Base-by-base conservation (phyloP, 2,329 filamentous ascomycete genomes). In the Colletotrichum falcatum region DNA sequence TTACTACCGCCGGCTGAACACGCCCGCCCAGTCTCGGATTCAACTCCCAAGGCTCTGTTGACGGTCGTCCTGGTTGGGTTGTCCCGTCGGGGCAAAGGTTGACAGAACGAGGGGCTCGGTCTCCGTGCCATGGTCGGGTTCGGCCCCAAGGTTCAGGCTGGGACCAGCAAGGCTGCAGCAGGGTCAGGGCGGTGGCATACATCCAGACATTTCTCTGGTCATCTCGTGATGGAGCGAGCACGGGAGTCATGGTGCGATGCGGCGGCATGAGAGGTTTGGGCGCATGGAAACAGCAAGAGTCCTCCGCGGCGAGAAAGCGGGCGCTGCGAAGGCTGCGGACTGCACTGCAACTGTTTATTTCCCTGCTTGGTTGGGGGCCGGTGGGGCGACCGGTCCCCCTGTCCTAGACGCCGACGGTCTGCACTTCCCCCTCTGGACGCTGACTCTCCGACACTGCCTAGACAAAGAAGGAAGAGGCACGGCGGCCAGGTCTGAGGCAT, bases 21-120 rank as follows among this genome's bases (percentile, higher is more conserved):
- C 44, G 59, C 68, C 37, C 64, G 65, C 54, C 28, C 53, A 58
- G 68, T 71, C 68, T 71, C 68, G 62, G 68, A 60, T 71, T 69
- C 65, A 69, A 60, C 68, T 67, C 53, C 53, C 35, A 51, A 56
- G 33, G 46, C 44, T 55, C 16, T 61, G 49, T 49, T 44, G 55
- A 55, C 62, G 48, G n/a, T 26, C 20, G 48, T 26, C 62, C 56
- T 66, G 62, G 20, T 8, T 55, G 30, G 55, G 46, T 56, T 46
- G 46, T 51, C 56, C 42, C 55, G 18, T 61, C 66, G 66, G 48
- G 16, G n/a, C 44, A 66, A 70, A 42, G 46, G 48, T 61, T 65
- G 55, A 39, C 33, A 48, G 42, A 39, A 39, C 61, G 60, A 68
- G 61, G 44, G 44, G 49, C 61, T 68, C 35, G 61, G 61, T 26